Evolutionary conservation across 345 rosid species (phyloP).

Genomic region (Laguncularia racemosa): DNA sequence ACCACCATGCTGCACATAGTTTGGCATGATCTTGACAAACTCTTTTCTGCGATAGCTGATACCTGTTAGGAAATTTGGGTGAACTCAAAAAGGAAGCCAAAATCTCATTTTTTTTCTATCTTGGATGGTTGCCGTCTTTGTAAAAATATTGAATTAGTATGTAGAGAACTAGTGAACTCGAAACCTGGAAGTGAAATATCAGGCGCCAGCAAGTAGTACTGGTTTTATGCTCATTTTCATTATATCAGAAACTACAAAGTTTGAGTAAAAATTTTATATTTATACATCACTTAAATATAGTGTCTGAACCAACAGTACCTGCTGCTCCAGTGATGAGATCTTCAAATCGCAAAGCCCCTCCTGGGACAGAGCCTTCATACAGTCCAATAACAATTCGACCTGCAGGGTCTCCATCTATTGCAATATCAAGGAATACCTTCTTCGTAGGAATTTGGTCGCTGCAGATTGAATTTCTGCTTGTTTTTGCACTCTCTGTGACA

Average conservation of each 20-base stretch:
- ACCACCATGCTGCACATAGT: slow-evolving; percentile 79
- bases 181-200: too few relatives aligned
- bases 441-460: slow-evolving; percentile 25
- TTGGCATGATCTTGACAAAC: slow-evolving; percentile 74
- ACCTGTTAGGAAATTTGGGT: slow-evolving; percentile 8
- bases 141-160: too few relatives aligned
- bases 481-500: slow-evolving; percentile 2
- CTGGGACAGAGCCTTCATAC: slow-evolving; percentile 48
- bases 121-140: too few relatives aligned
- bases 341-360: slow-evolving; percentile 56
- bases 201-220: too few relatives aligned
- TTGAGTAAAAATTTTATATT: too few relatives aligned
- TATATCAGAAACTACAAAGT: too few relatives aligned
- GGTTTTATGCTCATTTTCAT: too few relatives aligned
- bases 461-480: slow-evolving; percentile 18
- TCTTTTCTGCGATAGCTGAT: slow-evolving; percentile 85
- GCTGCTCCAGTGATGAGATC: slow-evolving; percentile 71
- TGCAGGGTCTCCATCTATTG: slow-evolving; percentile 59
- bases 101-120: too few relatives aligned
- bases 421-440: slow-evolving; percentile 66
- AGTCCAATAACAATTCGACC: slow-evolving; percentile 76
- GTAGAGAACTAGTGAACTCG: too few relatives aligned
- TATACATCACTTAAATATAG: too few relatives aligned
- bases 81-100: too few relatives aligned
- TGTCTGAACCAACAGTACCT: slow-evolving; percentile 6